Conservation (phyloP, 1,284 basidiomycete genomes). For the Fomitiporia mediterranea region DNA sequence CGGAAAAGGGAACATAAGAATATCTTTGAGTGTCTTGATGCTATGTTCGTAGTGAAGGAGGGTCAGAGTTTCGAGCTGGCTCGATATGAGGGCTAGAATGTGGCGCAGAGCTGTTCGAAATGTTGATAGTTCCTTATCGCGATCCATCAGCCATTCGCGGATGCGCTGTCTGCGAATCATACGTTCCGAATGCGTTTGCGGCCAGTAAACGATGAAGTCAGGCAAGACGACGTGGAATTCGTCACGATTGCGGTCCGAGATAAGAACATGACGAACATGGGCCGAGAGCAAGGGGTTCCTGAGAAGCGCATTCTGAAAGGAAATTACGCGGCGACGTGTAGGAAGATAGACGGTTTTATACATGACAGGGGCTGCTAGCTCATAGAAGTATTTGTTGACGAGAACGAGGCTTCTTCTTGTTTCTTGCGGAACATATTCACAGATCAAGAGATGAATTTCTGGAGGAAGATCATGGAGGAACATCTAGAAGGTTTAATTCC, state of each 20-base stretch:
- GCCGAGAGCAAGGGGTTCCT: constrained; percentile 4
- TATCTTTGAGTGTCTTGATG: constrained; percentile 10
- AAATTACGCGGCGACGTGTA: constrained; percentile 16
- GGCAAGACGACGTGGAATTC: constrained; percentile 18
- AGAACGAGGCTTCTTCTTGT: constrained; percentile 6
- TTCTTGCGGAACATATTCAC: constrained; percentile 1
- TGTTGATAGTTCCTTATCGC: constrained; percentile 17
- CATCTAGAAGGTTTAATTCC: neutral
- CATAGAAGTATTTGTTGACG: constrained; percentile 16
- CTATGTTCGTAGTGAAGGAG: constrained; percentile 20
- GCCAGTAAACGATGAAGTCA: constrained; percentile 20
- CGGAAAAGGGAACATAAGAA: constrained; percentile 15
- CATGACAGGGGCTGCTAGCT: constrained; percentile 13
- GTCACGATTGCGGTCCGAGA: constrained; percentile 19
- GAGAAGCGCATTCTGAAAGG: constrained; percentile 12
- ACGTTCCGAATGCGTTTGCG: constrained; percentile 17
- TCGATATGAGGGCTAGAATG: constrained; percentile 14
- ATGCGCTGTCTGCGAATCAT: constrained; percentile 19
- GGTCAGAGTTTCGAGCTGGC: constrained; percentile 17
- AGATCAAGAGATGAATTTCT: constrained; percentile 17
- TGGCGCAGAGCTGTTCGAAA: constrained; percentile 17
- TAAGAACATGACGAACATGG: constrained; percentile 19
- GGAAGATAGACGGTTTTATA: constrained; percentile 18
- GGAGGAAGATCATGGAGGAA: constrained; percentile 11
- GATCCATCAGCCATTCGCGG: constrained; percentile 17